Conservation (phyloP, 2,329 filamentous ascomycete genomes). For the Penicillium frequentans region DNA sequence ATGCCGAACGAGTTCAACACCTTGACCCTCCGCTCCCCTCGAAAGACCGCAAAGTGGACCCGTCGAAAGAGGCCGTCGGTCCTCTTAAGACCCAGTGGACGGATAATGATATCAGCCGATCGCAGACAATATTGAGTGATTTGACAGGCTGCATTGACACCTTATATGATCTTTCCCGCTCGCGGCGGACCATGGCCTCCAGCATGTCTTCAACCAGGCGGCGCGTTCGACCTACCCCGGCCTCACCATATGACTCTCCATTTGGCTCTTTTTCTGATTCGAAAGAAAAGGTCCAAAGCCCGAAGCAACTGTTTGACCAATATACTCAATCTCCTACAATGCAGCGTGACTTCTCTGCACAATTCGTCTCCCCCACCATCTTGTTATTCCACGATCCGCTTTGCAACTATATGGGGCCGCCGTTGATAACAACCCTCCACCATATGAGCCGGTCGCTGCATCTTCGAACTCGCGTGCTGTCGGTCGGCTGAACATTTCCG, state of each 20-base stretch:
- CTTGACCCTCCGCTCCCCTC: conserved; percentile 39
- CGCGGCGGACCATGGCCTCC: conserved; percentile 49
- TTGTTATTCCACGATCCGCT: conserved; percentile 41
- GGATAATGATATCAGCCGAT: conserved; percentile 54
- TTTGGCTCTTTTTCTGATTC: conserved; percentile 40
- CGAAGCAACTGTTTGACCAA: conserved; percentile 24
- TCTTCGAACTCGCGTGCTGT: conserved; percentile 44
- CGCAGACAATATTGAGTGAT: conserved; percentile 59
- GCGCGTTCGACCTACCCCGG: conserved; percentile 22
- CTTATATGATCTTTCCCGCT: conserved; percentile 62
- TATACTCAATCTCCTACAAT: conserved; percentile 26
- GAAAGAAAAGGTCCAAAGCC: conserved; percentile 24
- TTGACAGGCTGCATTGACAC: conserved; percentile 64
- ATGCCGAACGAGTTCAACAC: conserved; percentile 60
- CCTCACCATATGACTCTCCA: conserved; percentile 31
- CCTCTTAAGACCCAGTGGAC: conserved; percentile 47
- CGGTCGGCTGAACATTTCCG: conserved; percentile 41
- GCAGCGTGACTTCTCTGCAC: conserved; percentile 23
- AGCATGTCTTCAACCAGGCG: conserved; percentile 36
- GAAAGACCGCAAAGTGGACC: conserved; percentile 35
- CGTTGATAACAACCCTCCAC: conserved; percentile 43
- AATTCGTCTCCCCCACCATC: conserved; percentile 29
- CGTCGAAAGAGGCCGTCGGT: conserved; percentile 32
- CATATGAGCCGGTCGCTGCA: conserved; percentile 44
- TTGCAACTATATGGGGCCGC: conserved; percentile 40